Evolutionary conservation across 352 stramenopile genomes (phyloP), one percentile per base, ranked within the genome.

Genomic region (Pythium aristosporum): DNA sequence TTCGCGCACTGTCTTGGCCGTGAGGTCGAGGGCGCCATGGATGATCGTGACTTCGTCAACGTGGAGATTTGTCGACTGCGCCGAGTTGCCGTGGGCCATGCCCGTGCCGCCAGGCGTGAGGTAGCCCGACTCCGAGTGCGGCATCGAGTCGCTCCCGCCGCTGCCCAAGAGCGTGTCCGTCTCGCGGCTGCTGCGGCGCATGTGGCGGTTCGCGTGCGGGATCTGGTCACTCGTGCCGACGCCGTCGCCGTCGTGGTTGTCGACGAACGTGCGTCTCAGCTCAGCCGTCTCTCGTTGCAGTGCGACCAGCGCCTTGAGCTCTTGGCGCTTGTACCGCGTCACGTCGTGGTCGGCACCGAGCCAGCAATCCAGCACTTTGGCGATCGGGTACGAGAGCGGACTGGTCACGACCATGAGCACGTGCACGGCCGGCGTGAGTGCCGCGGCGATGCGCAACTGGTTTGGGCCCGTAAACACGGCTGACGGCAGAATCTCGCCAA

Each of bases 401-500:
- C 67, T 85, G 18, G 96, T 66, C 1, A 99, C 2, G 11, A 84
- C 28, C 77, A 99, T 96, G 39, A 98, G 69, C 52, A 89, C 44
- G 16, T 84, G 83, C 0, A 98, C 89, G 15, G 97, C 49, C 0
- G 90, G 91, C 13, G 84, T 76, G 37, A 98, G 74, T 28, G 62
- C 62, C 8, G 87, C 73, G 1, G 94, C 96, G 21, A 98, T 93
- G 12, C 74, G 61, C 7, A 99, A 77, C 71, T 99, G 95, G 65
- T 96, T 85, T 7, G 93, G 94, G 0, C 96, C 95, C 1, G 95
- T 99, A 65, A 99, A 99, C 8, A 99, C 71, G 0, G 96, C 96
- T 1, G 83, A 96, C 11, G 96, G 96, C 20, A 99, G 78, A 62
- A 99, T 98, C 64, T 99, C 97, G 11, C 96, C 96, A 74, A 98